Evolutionary conservation across 225 moss, liverwort and hornwort species (phyloP), one percentile per base, ranked within the genome.

Genomic region (Neckera pumila): DNA sequence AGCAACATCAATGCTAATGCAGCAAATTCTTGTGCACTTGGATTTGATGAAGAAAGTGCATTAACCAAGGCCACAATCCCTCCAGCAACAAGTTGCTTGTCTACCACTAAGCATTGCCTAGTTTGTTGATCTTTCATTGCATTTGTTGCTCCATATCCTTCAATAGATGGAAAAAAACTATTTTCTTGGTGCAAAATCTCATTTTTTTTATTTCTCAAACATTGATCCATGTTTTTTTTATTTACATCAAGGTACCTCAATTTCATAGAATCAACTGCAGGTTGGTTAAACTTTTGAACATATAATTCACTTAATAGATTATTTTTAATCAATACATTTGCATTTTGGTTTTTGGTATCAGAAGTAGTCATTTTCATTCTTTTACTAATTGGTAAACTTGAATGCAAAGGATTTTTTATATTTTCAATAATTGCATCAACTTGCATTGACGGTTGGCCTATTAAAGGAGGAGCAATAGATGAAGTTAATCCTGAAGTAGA

Each of bases 11-110:
- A 87, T 16, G 95, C 97, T 85, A 97, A 89, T 36, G 96, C 91
- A 47, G 97, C 86, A 88, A 95, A 97, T 84, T 97, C 97, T 90
- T 97, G 97, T n/a, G 97, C 97, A 64, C 91, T 94, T 80, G 94
- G 92, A 91, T 97, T 95, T 86, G 87, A 83, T 62, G 93, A 95
- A 36, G 95, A 96, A 47, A 97, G 89, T 59, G 97, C 96, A 81
- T 89, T 89, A 11, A 97, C 96, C 4, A 97, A 89, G 11, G 94
- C 95, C 7, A 87, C 81, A 59, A 97, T 94, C 43, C 97, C 95
- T 34, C 93, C 59, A 49, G 86, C 85, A 76, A 95, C 88, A 65
- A 94, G 93, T 80, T 95, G 92, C 5, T 90, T 83, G 26, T 95
- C 95, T 56, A 92, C 89, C 5, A 93, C 90, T 5, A 91, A 65